phyloP scores from a whole-genome alignment of 2,329 filamentous ascomycete genomes.

The Pestalotiopsis sp. region DNA sequence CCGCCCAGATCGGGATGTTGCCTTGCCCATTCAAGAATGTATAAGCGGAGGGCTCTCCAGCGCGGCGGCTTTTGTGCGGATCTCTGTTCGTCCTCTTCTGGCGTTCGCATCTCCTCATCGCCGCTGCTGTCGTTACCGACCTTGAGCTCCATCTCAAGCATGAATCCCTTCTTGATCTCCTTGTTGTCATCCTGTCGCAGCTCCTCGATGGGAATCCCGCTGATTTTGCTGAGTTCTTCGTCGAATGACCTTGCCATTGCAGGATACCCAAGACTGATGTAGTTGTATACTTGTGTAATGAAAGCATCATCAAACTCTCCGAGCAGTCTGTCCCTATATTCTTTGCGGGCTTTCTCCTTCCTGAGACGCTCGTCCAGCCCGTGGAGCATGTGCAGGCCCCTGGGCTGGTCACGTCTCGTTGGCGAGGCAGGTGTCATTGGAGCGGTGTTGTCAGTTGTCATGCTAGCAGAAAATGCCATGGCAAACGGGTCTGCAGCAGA shows the following conservation, averaged over 20 bases:
- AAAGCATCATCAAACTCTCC: slow-evolving; percentile 81
- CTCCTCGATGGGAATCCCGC: slow-evolving; percentile 67
- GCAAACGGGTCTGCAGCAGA: slow-evolving; percentile 47
- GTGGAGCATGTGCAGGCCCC: slow-evolving; percentile 51
- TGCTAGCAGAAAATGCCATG: slow-evolving; percentile 40
- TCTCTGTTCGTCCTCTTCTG: slow-evolving; percentile 51
- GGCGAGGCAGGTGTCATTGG: slow-evolving; percentile 30
- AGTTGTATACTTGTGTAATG: slow-evolving; percentile 96
- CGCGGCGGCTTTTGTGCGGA: slow-evolving; percentile 51
- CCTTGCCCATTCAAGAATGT: slow-evolving; percentile 87
- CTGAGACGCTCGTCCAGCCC: slow-evolving; percentile 55
- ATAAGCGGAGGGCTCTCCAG: slow-evolving; percentile 82
- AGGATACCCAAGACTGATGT: slow-evolving; percentile 90
- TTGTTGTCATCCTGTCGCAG: slow-evolving; percentile 69
- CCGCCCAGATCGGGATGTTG: slow-evolving; percentile 77
- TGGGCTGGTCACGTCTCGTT: slow-evolving; percentile 32
- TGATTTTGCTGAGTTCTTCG: slow-evolving; percentile 82
- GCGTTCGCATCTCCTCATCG: slow-evolving; percentile 33
- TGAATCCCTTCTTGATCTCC: slow-evolving; percentile 70
- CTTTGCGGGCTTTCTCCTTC: slow-evolving; percentile 51
- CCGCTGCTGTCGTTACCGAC: slow-evolving; percentile 25
- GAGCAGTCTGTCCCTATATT: slow-evolving; percentile 56
- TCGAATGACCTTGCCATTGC: slow-evolving; percentile 83
- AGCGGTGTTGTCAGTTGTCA: slow-evolving; percentile 42
- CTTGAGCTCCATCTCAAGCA: slow-evolving; percentile 56